Base-by-base conservation (phyloP, 2,329 filamentous ascomycete species). In the Arthrobotrys pseudoclavata region DNA sequence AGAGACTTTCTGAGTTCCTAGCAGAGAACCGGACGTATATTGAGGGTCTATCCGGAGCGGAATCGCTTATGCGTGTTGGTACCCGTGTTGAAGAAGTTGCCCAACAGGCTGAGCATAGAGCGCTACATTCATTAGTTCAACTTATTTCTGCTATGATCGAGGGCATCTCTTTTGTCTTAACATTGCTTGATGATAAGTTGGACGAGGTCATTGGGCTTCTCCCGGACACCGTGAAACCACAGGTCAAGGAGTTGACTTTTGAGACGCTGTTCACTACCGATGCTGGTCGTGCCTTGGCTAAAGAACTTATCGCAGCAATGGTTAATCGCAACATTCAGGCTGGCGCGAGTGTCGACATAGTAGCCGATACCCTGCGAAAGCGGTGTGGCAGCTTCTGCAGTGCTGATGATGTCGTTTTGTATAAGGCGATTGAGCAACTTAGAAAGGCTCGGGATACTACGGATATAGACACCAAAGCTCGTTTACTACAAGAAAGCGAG, bases 361-460 rank as follows among this genome's bases (percentile, higher is more conserved):
- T 99, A 24, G 95, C 96, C 0, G 96, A 99, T 84, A 93, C 94
- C n/a, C 86, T 99, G 61, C 89, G 96, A 55, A 88, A 96, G 81
- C 89, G 94, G 81, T 99, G 96, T 81, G 96, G 96, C 79, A 97
- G 92, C 84, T 99, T 99, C 87, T 99, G 96, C 84, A 97, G 94
- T 82, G 91, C 95, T 0, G 95, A 99, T 80, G 96, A 99, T 85
- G 96, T 98, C 1, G 90, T 98, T 79, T 95, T 97, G 80, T 99
- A 99, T 89, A 98, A 97, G 84, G 96, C 96, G 0, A 95, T 98
- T 83, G 96, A 99, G 84, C 92, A 95, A 81, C 86, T 98, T 66
- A 96, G 97, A 86, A 89, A 93, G 80, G 95, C 95, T 0, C 94
- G 97, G 83, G 89, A 92, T 57, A 89, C 90, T 9, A 86, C 87